Conservation (phyloP, 768 basidiomycete species). For the Suillus cothurnatus region DNA sequence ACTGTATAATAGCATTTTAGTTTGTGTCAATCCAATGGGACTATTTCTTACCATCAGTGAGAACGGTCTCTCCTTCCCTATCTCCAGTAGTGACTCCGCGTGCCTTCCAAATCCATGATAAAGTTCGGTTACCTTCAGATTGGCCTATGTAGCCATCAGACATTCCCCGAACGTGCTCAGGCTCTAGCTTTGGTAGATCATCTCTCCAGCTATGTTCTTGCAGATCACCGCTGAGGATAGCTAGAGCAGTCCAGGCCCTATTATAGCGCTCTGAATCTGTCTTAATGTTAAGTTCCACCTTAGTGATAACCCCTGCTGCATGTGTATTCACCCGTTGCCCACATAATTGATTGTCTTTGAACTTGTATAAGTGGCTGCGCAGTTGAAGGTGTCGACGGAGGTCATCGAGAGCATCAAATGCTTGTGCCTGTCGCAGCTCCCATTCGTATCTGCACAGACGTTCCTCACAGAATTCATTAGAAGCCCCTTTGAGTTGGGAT, state of each 20-base stretch:
- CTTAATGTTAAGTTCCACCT: constrained; percentile 13
- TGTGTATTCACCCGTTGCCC: constrained; percentile 15
- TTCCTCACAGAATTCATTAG: not conserved
- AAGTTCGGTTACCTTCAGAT: constrained; percentile 9
- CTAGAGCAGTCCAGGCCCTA: constrained; percentile 10
- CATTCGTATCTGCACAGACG: constrained; percentile 4
- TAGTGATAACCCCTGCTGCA: constrained; percentile 5
- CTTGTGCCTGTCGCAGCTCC: constrained; percentile 16
- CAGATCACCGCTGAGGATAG: not conserved
- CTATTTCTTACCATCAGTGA: not conserved
- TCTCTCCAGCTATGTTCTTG: not conserved
- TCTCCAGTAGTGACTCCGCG: not conserved
- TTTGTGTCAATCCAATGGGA: not conserved
- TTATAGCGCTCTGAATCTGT: constrained; percentile 8
- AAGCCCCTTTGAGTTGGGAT: not conserved
- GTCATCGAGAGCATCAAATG: constrained; percentile 16
- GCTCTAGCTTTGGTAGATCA: not conserved
- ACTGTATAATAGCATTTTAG: not conserved
- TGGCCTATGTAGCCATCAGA: not conserved
- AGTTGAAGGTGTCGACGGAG: constrained; percentile 11
- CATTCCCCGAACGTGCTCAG: constrained; percentile 3
- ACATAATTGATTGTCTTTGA: constrained; percentile 16
- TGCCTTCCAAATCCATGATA: constrained; percentile 2
- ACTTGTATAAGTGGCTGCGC: constrained; percentile 11
- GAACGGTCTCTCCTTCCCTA: not conserved